These are phyloP conservation scores for Suillus bovinus DNA, from an alignment of 768 basidiomycete genomes.

Conservation along the genomic window DNA sequence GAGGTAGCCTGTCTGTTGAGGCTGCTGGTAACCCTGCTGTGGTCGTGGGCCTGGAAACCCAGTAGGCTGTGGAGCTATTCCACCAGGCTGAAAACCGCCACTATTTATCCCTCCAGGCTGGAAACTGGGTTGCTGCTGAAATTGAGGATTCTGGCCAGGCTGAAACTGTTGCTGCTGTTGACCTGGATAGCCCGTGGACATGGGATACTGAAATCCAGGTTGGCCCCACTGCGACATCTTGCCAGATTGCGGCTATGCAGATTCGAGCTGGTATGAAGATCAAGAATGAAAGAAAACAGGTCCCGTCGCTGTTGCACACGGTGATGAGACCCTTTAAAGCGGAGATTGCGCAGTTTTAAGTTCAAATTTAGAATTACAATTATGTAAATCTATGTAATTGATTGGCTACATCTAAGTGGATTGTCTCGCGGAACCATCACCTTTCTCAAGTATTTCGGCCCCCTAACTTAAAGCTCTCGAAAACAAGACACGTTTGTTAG, in stretches of 20 bases:
- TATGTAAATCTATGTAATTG: neutral
- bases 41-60: slow-evolving; percentile 43
- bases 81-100: slow-evolving; percentile 31
- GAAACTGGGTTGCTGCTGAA: slow-evolving; percentile 42
- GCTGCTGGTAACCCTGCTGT: slow-evolving; percentile 14
- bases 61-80: slow-evolving; percentile 63
- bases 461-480: too few species aligned
- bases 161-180: slow-evolving; percentile 49
- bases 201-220: slow-evolving; percentile 69
- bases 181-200: slow-evolving; percentile 66
- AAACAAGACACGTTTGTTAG: too few species aligned
- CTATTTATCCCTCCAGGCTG: slow-evolving; percentile 31
- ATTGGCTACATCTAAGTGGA: neutral
- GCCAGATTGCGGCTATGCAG: slow-evolving; percentile 2
- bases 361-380: neutral
- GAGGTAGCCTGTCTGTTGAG: slow-evolving; percentile 46
- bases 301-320: slow-evolving; percentile 9
- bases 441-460: too few species aligned
- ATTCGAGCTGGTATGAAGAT: neutral
- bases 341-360: slow-evolving; percentile 13
- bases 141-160: slow-evolving; percentile 39
- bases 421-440: too few species aligned
- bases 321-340: slow-evolving; percentile 18
- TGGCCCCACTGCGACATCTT: slow-evolving; percentile 81
- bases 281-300: slow-evolving; percentile 4